Percentiles rank a stretch among this genome's conserved stretches.
phyloP scores from a whole-genome alignment of 2,329 filamentous ascomycete genomes.

The Curvularia hawaiiensis region DNA sequence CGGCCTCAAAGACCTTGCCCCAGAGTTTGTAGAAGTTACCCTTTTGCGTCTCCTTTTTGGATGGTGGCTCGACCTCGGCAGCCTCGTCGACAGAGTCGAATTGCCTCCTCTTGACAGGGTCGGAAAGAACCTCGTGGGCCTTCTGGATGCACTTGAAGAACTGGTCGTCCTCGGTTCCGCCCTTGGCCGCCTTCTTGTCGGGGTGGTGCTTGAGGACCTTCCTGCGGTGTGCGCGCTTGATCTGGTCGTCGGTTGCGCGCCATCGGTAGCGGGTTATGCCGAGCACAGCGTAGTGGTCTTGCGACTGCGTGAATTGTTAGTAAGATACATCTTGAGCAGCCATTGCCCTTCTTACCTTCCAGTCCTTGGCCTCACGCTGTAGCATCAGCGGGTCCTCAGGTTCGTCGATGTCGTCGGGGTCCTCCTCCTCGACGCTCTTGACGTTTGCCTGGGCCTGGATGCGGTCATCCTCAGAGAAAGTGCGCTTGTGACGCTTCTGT shows the following conservation, averaged over 20 bases:
- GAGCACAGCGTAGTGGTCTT: constrained; percentile 98
- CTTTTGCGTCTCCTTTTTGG: constrained; percentile 86
- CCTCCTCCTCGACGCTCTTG: constrained; percentile 93
- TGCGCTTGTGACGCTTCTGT: constrained; percentile 86
- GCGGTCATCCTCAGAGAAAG: constrained; percentile 97
- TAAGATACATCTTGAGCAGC: background rate
- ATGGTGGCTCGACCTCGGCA: constrained; percentile 88
- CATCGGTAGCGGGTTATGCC: constrained; percentile 91
- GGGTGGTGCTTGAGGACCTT: constrained; percentile 99
- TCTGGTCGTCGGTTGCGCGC: constrained; percentile 95
- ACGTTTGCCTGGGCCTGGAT: constrained; percentile 94
- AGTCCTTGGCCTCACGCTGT: constrained; percentile 94
- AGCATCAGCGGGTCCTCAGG: constrained; percentile 92
- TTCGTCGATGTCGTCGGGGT: constrained; percentile 91
- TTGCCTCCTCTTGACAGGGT: constrained; percentile 90
- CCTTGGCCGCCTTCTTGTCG: constrained; percentile 95
- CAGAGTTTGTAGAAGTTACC: constrained; percentile 96
- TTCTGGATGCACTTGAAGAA: constrained; percentile 99
- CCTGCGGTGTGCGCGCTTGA: constrained; percentile 98
- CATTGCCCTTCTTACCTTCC: constrained; percentile 74
- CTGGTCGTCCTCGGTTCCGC: constrained; percentile 87
- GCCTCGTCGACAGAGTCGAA: constrained; percentile 96
- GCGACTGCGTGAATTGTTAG: constrained; percentile 57
- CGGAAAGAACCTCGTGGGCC: constrained; percentile 89
- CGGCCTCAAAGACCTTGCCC: constrained; percentile 86